Percentiles rank a stretch among this genome's conserved stretches.
These are phyloP conservation scores for Mucor piriformis DNA, from an alignment of 371 early-diverging fungal genomes.

Conservation along the genomic window DNA sequence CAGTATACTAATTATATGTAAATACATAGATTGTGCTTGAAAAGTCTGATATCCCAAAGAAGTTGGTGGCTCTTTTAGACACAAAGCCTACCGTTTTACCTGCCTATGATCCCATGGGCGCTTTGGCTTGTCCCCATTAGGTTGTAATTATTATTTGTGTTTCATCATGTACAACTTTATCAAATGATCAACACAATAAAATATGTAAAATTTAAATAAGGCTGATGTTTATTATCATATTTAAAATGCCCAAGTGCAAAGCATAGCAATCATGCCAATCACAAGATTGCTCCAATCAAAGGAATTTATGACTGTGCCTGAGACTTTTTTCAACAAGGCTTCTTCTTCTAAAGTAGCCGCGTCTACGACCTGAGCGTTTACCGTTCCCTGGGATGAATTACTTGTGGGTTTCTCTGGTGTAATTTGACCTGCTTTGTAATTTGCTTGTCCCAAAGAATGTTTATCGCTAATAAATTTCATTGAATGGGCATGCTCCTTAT, in stretches of 20 bases:
- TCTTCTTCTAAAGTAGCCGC: constrained; percentile 11
- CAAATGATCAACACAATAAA: neutral
- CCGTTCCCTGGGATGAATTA: neutral
- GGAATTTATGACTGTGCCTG: neutral
- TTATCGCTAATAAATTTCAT: constrained; percentile 48
- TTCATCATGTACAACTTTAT: neutral
- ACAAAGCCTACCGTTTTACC: constrained; percentile 70
- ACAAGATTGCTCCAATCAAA: constrained; percentile 14
- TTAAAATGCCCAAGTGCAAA: constrained; percentile 16
- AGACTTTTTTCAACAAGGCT: constrained; percentile 8
- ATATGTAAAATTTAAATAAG: neutral
- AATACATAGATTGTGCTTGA: constrained; percentile 55
- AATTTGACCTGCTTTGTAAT: constrained; percentile 53
- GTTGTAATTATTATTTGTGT: constrained; percentile 5
- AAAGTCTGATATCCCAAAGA: constrained; percentile 61
- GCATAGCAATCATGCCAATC: constrained; percentile 4
- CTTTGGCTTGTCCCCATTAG: constrained; percentile 47
- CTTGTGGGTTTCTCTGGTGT: constrained; percentile 27
- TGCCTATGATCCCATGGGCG: constrained; percentile 77
- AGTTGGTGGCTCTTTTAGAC: constrained; percentile 63
- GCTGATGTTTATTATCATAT: neutral
- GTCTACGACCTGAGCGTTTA: neutral
- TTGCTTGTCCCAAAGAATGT: constrained; percentile 50
- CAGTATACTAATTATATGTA: neutral
- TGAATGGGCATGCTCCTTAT: constrained; percentile 29